Percentiles rank a stretch among this genome's conserved stretches.
Evolutionary conservation across 2,329 filamentous ascomycete species (phyloP).

Genomic region (Coleophoma eucalyptorum): DNA sequence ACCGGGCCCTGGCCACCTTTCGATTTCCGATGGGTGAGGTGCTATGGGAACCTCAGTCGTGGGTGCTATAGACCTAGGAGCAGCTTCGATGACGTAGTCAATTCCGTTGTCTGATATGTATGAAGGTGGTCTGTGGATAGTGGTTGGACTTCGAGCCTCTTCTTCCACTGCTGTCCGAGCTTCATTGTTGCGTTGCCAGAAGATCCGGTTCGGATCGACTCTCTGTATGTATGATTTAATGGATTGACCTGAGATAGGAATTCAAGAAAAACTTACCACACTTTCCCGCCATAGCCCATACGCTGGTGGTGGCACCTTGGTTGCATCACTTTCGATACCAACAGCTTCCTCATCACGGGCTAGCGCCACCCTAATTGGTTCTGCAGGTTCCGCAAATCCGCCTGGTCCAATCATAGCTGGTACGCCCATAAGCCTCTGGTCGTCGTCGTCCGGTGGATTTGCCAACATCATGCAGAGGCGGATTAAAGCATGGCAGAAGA

Average conservation of each 20-base stretch:
- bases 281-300: slow-evolving; percentile 84
- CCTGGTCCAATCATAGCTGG: slow-evolving; percentile 49
- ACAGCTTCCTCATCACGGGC: slow-evolving; percentile 70
- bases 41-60: slow-evolving; percentile 39
- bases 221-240: slow-evolving; percentile 40
- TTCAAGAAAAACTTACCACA: slow-evolving; percentile 54
- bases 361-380: slow-evolving; percentile 74
- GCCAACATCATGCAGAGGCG: slow-evolving; percentile 66
- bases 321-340: slow-evolving; percentile 49
- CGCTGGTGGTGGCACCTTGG: slow-evolving; percentile 68
- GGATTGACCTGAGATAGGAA: background rate
- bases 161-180: slow-evolving; percentile 7
- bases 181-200: slow-evolving; percentile 67
- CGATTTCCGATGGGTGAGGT: slow-evolving; percentile 34
- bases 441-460: slow-evolving; percentile 27
- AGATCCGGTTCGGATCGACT: slow-evolving; percentile 76
- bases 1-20: background rate
- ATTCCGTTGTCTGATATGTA: slow-evolving; percentile 75
- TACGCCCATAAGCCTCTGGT: slow-evolving; percentile 27
- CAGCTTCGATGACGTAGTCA: slow-evolving; percentile 66
- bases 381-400: slow-evolving; percentile 65
- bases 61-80: slow-evolving; percentile 53
- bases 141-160: slow-evolving; percentile 15
- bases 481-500: slow-evolving; percentile 78
- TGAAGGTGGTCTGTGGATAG: slow-evolving; percentile 61